Evolutionary conservation across 495 filamentous ascomycete genomes (phyloP).

Genomic region (Sphaerosporella brunnea): DNA sequence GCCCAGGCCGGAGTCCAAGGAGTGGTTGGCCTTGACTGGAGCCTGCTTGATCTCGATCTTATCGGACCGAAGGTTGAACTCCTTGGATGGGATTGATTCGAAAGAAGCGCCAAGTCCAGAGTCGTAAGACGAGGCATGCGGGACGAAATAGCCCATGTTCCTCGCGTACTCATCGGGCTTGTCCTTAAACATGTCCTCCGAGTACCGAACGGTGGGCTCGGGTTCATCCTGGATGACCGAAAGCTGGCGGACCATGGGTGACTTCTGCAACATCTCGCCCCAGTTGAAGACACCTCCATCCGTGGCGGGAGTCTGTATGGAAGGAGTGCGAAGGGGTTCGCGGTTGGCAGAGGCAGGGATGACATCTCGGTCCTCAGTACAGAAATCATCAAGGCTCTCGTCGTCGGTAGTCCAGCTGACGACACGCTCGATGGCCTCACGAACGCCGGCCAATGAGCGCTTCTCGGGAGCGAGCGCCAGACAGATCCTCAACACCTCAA

Average conservation of each 20-base stretch:
- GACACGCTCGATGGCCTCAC: slow-evolving; percentile 55
- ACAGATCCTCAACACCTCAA: slow-evolving; percentile 72
- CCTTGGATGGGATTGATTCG: slow-evolving; percentile 16
- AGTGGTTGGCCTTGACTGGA: background rate
- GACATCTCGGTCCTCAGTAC: slow-evolving; percentile 54
- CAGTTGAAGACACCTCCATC: slow-evolving; percentile 80
- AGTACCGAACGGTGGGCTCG: slow-evolving; percentile 48
- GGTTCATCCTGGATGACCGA: slow-evolving; percentile 48
- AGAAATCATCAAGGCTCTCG: slow-evolving; percentile 82
- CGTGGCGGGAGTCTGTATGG: slow-evolving; percentile 71
- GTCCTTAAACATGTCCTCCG: slow-evolving; percentile 70
- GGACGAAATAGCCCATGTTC: slow-evolving; percentile 25
- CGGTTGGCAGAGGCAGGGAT: slow-evolving; percentile 70
- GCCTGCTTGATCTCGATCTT: slow-evolving; percentile 20
- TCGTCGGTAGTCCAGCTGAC: slow-evolving; percentile 92
- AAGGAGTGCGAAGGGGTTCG: slow-evolving; percentile 89
- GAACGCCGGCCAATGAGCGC: slow-evolving; percentile 61
- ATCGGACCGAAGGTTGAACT: slow-evolving; percentile 17
- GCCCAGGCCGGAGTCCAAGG: background rate
- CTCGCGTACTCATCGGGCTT: slow-evolving; percentile 43
- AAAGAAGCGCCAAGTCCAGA: slow-evolving; percentile 27
- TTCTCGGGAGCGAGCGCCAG: slow-evolving; percentile 79
- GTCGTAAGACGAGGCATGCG: slow-evolving; percentile 23
- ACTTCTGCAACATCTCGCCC: slow-evolving; percentile 76
- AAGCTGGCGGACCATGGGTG: slow-evolving; percentile 62